Evolutionary conservation across 768 basidiomycete genomes (phyloP).

Genomic region (Leccinum longicurvipes): DNA sequence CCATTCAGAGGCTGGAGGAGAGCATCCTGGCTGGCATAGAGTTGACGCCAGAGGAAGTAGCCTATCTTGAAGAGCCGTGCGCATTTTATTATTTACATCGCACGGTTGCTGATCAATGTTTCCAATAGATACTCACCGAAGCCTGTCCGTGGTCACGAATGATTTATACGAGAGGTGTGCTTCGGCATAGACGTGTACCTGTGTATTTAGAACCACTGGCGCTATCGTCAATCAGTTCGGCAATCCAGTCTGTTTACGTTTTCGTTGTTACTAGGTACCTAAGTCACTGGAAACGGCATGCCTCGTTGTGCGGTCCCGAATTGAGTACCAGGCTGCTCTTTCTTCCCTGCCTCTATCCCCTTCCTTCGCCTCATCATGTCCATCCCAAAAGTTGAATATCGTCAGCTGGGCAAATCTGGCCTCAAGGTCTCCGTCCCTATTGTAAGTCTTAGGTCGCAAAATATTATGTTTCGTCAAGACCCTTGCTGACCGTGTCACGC

Average conservation of each 20-base stretch:
- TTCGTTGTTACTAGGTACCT: too few relatives aligned
- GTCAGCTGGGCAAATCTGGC: conserved; percentile 28
- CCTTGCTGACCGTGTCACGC: background rate
- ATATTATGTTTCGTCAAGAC: background rate
- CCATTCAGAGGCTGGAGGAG: conserved; percentile 30
- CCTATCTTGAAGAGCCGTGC: conserved; percentile 27
- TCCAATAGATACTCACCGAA: conserved; percentile 20
- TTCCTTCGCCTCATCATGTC: conserved; percentile 6
- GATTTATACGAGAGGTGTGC: background rate
- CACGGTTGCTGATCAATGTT: background rate
- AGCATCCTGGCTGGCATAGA: conserved; percentile 24
- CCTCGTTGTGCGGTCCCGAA: too few relatives aligned
- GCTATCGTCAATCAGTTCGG: too few relatives aligned
- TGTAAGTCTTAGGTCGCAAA: conserved; percentile 7
- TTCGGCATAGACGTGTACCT: background rate
- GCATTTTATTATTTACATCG: background rate
- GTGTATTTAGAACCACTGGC: background rate
- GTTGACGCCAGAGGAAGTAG: conserved; percentile 29
- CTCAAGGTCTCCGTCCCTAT: conserved; percentile 34
- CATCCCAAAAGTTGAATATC: conserved; percentile 18
- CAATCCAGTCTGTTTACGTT: background rate
- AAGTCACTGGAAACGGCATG: too few relatives aligned
- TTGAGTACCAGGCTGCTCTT: too few relatives aligned
- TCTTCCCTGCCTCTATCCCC: background rate
- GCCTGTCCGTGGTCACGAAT: conserved; percentile 18